Evolutionary conservation across 2,329 filamentous ascomycete genomes (phyloP), one percentile per base, ranked within the genome.

Genomic region (Colletotrichum somersetense): DNA sequence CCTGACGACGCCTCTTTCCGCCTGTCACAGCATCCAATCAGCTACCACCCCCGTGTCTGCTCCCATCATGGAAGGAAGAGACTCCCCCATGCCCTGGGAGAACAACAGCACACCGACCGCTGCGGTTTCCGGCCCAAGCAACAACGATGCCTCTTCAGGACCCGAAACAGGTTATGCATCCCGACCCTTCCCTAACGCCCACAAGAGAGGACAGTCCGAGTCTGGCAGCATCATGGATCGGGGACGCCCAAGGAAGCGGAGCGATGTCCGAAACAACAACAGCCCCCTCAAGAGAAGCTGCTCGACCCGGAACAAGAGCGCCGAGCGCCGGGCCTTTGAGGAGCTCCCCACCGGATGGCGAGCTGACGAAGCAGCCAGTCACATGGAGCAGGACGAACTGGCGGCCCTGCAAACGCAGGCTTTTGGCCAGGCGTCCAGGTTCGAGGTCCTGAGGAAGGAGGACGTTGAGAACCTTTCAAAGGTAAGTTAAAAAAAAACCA

Each of bases 401-500:
- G 79, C 79, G 12, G 81, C 83, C 5, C 80, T 93, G 30, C 86
- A 89, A 68, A 86, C 85, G 74, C 90, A 92, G 77, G 91, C 91
- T 1, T 81, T 89, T 48, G 87, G 88, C 40, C 90, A 92, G 77
- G 89, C 88, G 0, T 84, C 87, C 48, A 84, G 89, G 40, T 93
- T 92, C 73, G 89, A 92, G 79, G 86, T 93, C n/a, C 84, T 93
- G 30, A 84, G 82, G 58, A 85, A 85, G 63, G 87, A 88, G 35
- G 89, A 92, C 74, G 91, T 92, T 18, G 90, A 92, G 62, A 83
- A 84, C 23, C 84, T 94, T 6, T 93, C 92, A 20, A 89, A 88
- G 80, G 89, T 90, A 82, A 30, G 30, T 30, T 30, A 0, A 30
- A 30, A 30, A 30, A 30, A 76, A 76, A 83, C 73, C 20, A 4